These are phyloP conservation scores for Mucor plumbeus DNA, from an alignment of 371 early-diverging fungal genomes.

Conservation along the genomic window DNA sequence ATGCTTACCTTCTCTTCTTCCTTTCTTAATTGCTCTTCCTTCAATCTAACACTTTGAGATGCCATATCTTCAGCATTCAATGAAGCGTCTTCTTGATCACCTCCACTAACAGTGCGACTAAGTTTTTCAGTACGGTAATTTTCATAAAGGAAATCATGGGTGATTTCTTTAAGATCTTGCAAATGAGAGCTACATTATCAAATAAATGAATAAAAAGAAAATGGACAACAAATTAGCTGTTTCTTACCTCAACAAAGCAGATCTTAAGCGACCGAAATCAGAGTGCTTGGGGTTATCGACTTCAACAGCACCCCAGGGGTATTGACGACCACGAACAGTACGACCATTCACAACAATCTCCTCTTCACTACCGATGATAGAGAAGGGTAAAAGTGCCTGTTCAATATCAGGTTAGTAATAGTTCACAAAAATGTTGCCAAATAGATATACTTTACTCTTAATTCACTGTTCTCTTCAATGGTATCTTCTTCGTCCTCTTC, in stretches of 20 bases:
- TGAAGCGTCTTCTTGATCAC: conserved; percentile 52
- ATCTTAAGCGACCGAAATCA: conserved; percentile 96
- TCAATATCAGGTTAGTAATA: neutral
- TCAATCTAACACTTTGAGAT: conserved; percentile 55
- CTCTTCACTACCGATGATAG: conserved; percentile 96
- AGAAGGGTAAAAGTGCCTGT: conserved; percentile 87
- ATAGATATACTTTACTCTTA: conserved; percentile 52
- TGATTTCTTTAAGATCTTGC: conserved; percentile 91
- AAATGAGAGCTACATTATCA: conserved; percentile 77
- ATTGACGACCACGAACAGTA: conserved; percentile 92
- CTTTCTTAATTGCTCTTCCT: conserved; percentile 66
- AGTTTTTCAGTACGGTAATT: conserved; percentile 94
- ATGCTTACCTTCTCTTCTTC: conserved; percentile 62
- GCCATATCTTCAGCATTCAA: conserved; percentile 61
- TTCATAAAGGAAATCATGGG: conserved; percentile 87
- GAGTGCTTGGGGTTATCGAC: conserved; percentile 90
- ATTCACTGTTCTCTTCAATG: conserved; percentile 94
- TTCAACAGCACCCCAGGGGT: conserved; percentile 99
- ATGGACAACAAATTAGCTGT: neutral
- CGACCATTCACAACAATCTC: conserved; percentile 80
- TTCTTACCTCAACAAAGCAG: conserved; percentile 77
- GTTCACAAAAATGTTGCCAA: neutral
- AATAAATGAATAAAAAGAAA: neutral
- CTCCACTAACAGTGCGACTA: conserved; percentile 63
- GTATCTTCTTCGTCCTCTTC: conserved; percentile 92